Conservation (phyloP, 2,329 filamentous ascomycete genomes). For the Colletotrichum incanum region DNA sequence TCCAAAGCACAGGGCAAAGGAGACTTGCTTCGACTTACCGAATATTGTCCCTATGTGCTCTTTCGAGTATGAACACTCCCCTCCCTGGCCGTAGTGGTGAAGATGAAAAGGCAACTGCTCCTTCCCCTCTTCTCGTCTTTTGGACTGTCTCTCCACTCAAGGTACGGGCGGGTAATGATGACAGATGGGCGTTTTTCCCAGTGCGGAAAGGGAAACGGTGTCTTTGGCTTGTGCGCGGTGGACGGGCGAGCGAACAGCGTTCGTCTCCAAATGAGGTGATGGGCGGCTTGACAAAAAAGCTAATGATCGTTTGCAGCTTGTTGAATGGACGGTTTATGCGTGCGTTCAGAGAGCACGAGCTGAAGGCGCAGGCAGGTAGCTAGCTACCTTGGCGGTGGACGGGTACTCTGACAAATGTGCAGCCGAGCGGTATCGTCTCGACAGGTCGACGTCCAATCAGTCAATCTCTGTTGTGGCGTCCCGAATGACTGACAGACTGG, state of each 20-base stretch:
- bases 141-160: background rate
- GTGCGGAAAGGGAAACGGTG: conserved; percentile 2
- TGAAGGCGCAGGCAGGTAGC: background rate
- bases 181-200: conserved; percentile 13
- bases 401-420: background rate
- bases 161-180: conserved; percentile 3
- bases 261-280: conserved; percentile 41
- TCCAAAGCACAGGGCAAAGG: background rate
- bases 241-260: conserved; percentile 29
- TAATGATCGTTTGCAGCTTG: conserved; percentile 39
- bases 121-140: background rate
- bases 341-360: conserved; percentile 22
- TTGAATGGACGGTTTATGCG: conserved; percentile 39
- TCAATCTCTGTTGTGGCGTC: background rate
- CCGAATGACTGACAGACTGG: background rate
- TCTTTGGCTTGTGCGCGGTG: conserved; percentile 26
- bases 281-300: conserved; percentile 36
- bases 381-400: conserved; percentile 1
- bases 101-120: background rate
- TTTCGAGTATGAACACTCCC: background rate
- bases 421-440: conserved; percentile 9
- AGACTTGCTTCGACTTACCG: conserved; percentile 16
- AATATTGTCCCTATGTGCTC: conserved; percentile 2
- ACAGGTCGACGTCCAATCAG: background rate
- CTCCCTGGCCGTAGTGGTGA: background rate